phyloP scores from a whole-genome alignment of 352 stramenopile genomes.

The Globisporangium cylindrosporum region DNA sequence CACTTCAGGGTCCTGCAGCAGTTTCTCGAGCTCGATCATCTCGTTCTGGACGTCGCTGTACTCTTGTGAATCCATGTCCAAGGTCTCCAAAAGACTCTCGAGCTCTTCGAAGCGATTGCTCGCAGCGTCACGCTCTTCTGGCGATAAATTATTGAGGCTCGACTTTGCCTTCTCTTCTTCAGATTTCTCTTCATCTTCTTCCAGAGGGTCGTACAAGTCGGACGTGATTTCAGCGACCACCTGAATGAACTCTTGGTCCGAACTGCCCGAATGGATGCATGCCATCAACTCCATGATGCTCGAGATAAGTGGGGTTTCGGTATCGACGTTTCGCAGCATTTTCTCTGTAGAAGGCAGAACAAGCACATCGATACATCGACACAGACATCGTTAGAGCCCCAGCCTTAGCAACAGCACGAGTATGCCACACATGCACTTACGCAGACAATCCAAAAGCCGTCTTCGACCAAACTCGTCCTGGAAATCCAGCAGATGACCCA shows the following conservation, averaged over 20 bases:
- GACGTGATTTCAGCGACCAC: slow-evolving; percentile 74
- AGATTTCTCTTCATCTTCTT: slow-evolving; percentile 27
- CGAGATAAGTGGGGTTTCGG: slow-evolving; percentile 56
- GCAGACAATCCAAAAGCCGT: slow-evolving; percentile 58
- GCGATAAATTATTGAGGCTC: slow-evolving; percentile 32
- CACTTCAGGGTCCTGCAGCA: slow-evolving; percentile 69
- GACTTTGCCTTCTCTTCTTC: slow-evolving; percentile 22
- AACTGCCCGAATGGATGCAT: slow-evolving; percentile 63
- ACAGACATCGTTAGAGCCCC: neutral
- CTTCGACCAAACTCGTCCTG: slow-evolving; percentile 80
- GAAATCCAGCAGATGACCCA: slow-evolving; percentile 70
- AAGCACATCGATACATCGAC: slow-evolving; percentile 7
- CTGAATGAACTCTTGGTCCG: slow-evolving; percentile 76
- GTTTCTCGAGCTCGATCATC: slow-evolving; percentile 62
- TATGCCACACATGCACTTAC: slow-evolving; percentile 27
- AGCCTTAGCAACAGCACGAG: neutral
- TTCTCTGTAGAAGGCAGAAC: slow-evolving; percentile 35
- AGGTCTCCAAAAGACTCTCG: slow-evolving; percentile 49
- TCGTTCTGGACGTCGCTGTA: slow-evolving; percentile 61
- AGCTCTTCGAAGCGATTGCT: slow-evolving; percentile 65
- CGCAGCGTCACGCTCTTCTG: slow-evolving; percentile 51
- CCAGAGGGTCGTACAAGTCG: slow-evolving; percentile 73
- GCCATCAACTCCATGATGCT: slow-evolving; percentile 77
- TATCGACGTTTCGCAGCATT: slow-evolving; percentile 49
- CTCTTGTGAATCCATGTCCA: slow-evolving; percentile 56